Percentiles rank a stretch among this genome's conserved stretches.
phyloP scores from a whole-genome alignment of 1,284 basidiomycete species.

The Tylopilus microsporus region DNA sequence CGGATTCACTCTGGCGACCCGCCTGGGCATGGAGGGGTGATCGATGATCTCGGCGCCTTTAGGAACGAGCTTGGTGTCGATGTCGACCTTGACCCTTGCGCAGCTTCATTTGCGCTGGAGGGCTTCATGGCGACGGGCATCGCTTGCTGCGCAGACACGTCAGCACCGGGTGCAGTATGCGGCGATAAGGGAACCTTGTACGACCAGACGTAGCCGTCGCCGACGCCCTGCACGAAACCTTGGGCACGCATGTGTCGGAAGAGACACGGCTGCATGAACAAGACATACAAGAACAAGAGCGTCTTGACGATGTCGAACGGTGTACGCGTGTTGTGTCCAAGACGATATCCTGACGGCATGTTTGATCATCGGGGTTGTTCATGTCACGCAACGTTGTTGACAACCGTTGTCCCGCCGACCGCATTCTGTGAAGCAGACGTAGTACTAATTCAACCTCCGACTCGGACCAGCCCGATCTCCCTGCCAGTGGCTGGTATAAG shows the following conservation, averaged over 20 bases:
- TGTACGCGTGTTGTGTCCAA: no score
- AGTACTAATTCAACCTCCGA: no score
- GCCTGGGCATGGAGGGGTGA: slow-evolving; percentile 71
- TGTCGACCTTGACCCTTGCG: slow-evolving; percentile 57
- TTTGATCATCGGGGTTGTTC: no score
- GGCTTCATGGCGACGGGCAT: slow-evolving; percentile 56
- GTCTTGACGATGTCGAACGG: no score
- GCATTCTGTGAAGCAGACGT: no score
- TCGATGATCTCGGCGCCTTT: slow-evolving; percentile 57
- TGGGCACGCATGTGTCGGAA: slow-evolving; percentile 34
- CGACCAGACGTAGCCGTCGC: slow-evolving; percentile 58
- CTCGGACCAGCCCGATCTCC: no score
- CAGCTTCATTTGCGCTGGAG: slow-evolving; percentile 63
- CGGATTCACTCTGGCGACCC: slow-evolving; percentile 73
- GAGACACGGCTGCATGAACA: slow-evolving; percentile 40
- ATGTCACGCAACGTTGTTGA: no score
- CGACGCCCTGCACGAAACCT: slow-evolving; percentile 51
- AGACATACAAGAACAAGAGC: no score
- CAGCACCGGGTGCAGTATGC: neutral
- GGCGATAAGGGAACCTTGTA: slow-evolving; percentile 37
- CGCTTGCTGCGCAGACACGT: slow-evolving; percentile 36
- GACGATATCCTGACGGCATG: no score
- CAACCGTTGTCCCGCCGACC: no score
- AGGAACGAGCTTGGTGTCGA: slow-evolving; percentile 67
- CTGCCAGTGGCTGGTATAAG: no score